phyloP scores from a whole-genome alignment of 805 yeast species.

The Yamadazyma kitorensis region DNA sequence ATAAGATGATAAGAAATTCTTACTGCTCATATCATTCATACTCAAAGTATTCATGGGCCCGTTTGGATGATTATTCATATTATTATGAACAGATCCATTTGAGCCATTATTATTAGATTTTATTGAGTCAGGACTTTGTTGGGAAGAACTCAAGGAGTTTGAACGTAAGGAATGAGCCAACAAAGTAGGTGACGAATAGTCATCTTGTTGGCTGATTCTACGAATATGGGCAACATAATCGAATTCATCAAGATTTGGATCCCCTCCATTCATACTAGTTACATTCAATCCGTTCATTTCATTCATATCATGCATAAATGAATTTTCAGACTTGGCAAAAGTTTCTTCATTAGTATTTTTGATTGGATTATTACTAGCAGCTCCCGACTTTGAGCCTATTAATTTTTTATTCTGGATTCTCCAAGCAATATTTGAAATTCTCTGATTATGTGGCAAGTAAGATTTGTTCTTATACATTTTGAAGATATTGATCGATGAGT shows the following conservation, averaged over 20 bases:
- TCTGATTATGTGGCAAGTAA: conserved; percentile 40
- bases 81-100: too few species aligned
- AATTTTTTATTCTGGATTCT: conserved; percentile 40
- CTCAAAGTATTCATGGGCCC: too few species aligned
- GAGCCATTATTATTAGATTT: conserved; percentile 8
- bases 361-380: too few species aligned
- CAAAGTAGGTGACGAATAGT: conserved; percentile 6
- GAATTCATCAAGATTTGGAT: conserved; percentile 37
- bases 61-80: too few species aligned
- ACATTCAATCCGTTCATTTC: too few species aligned
- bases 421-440: conserved; percentile 45
- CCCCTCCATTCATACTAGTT: conserved; percentile 9
- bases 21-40: too few species aligned
- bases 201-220: conserved; percentile 38
- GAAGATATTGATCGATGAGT: conserved; percentile 34
- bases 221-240: conserved; percentile 47
- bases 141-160: conserved; percentile 1
- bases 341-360: not conserved
- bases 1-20: conserved; percentile 34
- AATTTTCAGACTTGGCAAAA: too few species aligned
- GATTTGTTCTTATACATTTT: conserved; percentile 41
- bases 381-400: too few species aligned
- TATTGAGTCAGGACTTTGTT: conserved; percentile 11
- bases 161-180: too few species aligned
- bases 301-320: too few species aligned